These are phyloP conservation scores for Calonectria pseudoturangicola DNA, from an alignment of 2,329 filamentous ascomycete genomes.

Conservation along the genomic window DNA sequence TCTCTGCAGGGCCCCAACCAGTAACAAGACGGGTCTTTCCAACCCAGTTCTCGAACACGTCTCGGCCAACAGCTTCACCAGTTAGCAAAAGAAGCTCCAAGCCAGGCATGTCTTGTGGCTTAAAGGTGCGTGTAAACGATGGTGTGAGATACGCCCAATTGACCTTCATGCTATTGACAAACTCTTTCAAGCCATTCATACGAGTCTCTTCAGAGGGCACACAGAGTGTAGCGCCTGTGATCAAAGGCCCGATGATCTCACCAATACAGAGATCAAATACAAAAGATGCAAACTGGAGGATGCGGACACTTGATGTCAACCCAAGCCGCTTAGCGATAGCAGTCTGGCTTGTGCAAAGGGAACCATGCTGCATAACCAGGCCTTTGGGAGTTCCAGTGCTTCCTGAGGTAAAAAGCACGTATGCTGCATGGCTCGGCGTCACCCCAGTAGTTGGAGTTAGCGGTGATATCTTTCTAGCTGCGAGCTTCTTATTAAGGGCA, in stretches of 20 bases:
- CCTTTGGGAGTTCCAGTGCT: conserved; percentile 46
- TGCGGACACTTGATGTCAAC: not conserved
- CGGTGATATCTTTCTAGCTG: not conserved
- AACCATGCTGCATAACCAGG: not conserved
- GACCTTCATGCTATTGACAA: not conserved
- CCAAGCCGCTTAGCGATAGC: not conserved
- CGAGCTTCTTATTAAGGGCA: not conserved
- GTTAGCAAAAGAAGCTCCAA: not conserved
- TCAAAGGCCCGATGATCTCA: conserved; percentile 29
- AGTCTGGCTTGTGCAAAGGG: not conserved
- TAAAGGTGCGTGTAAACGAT: not conserved
- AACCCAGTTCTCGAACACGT: too few relatives aligned
- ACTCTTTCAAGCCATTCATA: not conserved
- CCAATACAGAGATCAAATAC: conserved; percentile 27
- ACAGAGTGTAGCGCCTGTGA: conserved; percentile 34
- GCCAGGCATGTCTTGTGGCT: not conserved
- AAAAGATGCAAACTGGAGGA: not conserved
- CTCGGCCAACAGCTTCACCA: conserved; percentile 4
- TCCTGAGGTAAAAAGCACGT: conserved; percentile 50
- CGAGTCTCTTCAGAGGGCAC: conserved; percentile 25
- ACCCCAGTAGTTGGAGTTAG: not conserved
- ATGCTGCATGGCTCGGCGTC: conserved; percentile 9
- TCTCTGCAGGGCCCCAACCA: not conserved
- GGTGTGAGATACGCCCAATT: not conserved
- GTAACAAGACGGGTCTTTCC: not conserved